phyloP scores from a whole-genome alignment of 1,284 basidiomycete species.

The Cronartium ribicola region DNA sequence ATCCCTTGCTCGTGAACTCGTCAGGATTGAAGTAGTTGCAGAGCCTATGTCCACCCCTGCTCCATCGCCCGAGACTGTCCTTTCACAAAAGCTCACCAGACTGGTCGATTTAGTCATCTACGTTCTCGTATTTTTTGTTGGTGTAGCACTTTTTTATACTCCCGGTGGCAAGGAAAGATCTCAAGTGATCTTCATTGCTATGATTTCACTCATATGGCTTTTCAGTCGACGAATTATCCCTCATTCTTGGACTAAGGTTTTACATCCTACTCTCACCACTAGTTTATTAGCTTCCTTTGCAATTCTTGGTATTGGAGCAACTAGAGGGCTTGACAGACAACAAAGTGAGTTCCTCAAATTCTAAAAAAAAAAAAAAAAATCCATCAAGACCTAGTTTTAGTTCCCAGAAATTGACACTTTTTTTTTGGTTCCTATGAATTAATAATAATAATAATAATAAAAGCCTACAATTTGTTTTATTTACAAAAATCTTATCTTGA shows the following conservation, averaged over 20 bases:
- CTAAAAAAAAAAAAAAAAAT: not conserved
- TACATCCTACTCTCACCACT: constrained; percentile 16
- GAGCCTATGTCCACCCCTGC: constrained; percentile 5
- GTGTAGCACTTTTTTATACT: constrained; percentile 14
- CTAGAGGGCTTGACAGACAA: not conserved
- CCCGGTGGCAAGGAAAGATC: constrained; percentile 14
- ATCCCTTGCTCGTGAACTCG: not conserved
- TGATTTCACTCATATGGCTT: constrained; percentile 6
- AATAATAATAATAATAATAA: too few species aligned
- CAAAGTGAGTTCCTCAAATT: constrained; percentile 7
- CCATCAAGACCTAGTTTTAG: not conserved
- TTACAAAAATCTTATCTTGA: not conserved
- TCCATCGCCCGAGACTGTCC: not conserved
- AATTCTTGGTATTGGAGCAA: not conserved
- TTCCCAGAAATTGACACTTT: not conserved
- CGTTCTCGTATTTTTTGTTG: constrained; percentile 7
- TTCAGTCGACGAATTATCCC: constrained; percentile 20
- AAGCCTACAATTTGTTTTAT: constrained; percentile 10
- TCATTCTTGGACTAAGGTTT: constrained; percentile 16
- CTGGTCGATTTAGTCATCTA: constrained; percentile 14
- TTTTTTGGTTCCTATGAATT: not conserved
- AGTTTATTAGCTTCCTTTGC: constrained; percentile 1
- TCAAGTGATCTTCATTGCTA: constrained; percentile 7
- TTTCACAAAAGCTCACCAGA: not conserved
- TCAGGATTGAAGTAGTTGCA: not conserved